These are phyloP conservation scores for Theobroma grandiflorum DNA, from an alignment of 441 rosid species.

Conservation along the genomic window DNA sequence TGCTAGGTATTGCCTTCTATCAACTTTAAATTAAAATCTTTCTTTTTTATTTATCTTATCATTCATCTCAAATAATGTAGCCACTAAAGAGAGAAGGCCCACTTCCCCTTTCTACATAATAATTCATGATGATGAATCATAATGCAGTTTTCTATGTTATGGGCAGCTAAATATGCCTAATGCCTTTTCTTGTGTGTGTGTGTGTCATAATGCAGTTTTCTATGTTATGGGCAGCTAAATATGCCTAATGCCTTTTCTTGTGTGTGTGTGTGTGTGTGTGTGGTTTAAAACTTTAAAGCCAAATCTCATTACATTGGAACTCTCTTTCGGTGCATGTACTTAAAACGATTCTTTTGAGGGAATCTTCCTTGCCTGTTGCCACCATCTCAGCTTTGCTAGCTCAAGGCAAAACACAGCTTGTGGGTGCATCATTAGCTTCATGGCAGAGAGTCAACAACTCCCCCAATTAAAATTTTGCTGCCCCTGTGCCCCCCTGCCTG, in stretches of 20 bases:
- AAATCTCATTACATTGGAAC: slow-evolving; percentile 27
- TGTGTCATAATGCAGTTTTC: slow-evolving; percentile 30
- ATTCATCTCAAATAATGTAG: not conserved
- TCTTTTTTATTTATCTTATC: not conserved
- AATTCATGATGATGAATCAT: slow-evolving; percentile 23
- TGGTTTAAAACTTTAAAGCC: slow-evolving; percentile 20
- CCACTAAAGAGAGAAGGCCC: slow-evolving; percentile 18
- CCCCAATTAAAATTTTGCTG: not conserved
- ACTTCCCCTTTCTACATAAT: not conserved
- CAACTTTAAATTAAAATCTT: too few relatives aligned
- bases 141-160: slow-evolving; percentile 30
- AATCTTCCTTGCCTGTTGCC: slow-evolving; percentile 18
- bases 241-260: not conserved
- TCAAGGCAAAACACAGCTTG: slow-evolving; percentile 15
- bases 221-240: not conserved
- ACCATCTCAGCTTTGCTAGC: not conserved
- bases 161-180: too few relatives aligned
- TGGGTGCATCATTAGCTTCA: slow-evolving; percentile 2
- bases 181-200: not conserved
- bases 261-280: too few relatives aligned
- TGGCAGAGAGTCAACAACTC: not conserved
- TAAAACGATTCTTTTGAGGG: slow-evolving; percentile 12
- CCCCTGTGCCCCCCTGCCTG: not conserved
- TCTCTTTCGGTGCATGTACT: slow-evolving; percentile 29
- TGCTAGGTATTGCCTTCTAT: too few relatives aligned